Percentiles rank a stretch among this genome's conserved stretches.
These are phyloP conservation scores for Ogataea corticis DNA, from an alignment of 805 yeast species.

Conservation along the genomic window DNA sequence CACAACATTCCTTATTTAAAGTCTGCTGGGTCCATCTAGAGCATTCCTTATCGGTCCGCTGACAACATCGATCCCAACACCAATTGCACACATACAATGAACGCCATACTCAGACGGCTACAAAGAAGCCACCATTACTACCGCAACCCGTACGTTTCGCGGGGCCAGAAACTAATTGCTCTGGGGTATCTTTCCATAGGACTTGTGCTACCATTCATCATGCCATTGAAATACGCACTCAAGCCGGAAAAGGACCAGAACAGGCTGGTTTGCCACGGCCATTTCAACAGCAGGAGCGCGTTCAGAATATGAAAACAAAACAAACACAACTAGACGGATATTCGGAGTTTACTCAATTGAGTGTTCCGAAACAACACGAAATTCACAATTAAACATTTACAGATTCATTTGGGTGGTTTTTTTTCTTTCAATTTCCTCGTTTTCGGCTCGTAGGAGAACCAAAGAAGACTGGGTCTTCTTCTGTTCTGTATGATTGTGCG, in stretches of 20 bases:
- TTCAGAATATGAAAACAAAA: slow-evolving; percentile 31
- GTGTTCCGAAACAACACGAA: too few species aligned
- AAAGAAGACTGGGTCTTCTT: neutral
- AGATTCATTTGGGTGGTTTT: slow-evolving; percentile 1
- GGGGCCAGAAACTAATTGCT: slow-evolving; percentile 26
- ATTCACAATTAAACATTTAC: neutral
- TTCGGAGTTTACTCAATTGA: too few species aligned
- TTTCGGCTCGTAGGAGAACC: neutral
- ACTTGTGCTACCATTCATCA: slow-evolving; percentile 35
- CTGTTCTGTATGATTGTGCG: neutral
- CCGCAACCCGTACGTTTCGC: slow-evolving; percentile 14
- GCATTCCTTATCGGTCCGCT: neutral
- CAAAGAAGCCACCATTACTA: slow-evolving; percentile 15
- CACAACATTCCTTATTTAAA: neutral
- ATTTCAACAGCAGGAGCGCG: slow-evolving; percentile 32
- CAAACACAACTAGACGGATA: too few species aligned
- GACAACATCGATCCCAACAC: too few species aligned
- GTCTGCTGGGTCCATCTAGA: neutral
- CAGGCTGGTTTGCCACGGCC: slow-evolving; percentile 24
- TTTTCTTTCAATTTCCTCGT: neutral
- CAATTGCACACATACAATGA: slow-evolving; percentile 6
- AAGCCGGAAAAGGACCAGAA: slow-evolving; percentile 14
- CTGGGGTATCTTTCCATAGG: slow-evolving; percentile 35
- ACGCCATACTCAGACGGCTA: slow-evolving; percentile 3
- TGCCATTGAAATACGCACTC: slow-evolving; percentile 34